These are phyloP conservation scores for Suhomyces kilbournensis DNA, from an alignment of 805 yeast genomes.

Conservation along the genomic window DNA sequence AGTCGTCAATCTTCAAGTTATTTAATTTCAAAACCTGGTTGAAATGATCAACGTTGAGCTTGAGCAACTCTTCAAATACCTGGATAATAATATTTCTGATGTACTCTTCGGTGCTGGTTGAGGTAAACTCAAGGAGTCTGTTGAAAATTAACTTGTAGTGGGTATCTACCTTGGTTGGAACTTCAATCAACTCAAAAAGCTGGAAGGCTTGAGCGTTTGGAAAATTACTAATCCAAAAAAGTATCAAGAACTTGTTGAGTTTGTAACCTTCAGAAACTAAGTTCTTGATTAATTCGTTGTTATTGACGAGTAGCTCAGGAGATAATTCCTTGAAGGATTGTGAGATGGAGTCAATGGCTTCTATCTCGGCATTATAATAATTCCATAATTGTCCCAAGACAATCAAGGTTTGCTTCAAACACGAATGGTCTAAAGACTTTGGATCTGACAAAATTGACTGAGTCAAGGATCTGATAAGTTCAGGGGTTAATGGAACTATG, in stretches of 20 bases:
- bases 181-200: constrained; percentile 22
- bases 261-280: constrained; percentile 26
- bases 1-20: constrained; percentile 25
- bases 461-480: constrained; percentile 30
- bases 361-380: constrained; percentile 18
- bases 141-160: constrained; percentile 15
- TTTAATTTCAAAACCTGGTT: constrained; percentile 14
- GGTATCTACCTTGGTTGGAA: constrained; percentile 11
- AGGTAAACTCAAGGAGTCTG: constrained; percentile 12
- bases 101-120: constrained; percentile 11
- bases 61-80: constrained; percentile 22
- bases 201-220: constrained; percentile 18
- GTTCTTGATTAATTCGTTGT: constrained; percentile 5
- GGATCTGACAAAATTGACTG: constrained; percentile 29
- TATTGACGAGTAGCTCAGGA: constrained; percentile 21
- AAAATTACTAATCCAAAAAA: constrained; percentile 25
- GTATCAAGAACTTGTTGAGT: constrained; percentile 28
- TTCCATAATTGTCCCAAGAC: constrained; percentile 43
- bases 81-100: constrained; percentile 15
- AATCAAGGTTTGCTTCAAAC: constrained; percentile 32
- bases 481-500: constrained; percentile 55
- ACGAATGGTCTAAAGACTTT: constrained; percentile 16
- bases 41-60: constrained; percentile 20
- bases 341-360: constrained; percentile 3
- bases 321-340: constrained; percentile 19